Conservation (phyloP, 805 yeast species). For the Saturnispora quitensis region DNA sequence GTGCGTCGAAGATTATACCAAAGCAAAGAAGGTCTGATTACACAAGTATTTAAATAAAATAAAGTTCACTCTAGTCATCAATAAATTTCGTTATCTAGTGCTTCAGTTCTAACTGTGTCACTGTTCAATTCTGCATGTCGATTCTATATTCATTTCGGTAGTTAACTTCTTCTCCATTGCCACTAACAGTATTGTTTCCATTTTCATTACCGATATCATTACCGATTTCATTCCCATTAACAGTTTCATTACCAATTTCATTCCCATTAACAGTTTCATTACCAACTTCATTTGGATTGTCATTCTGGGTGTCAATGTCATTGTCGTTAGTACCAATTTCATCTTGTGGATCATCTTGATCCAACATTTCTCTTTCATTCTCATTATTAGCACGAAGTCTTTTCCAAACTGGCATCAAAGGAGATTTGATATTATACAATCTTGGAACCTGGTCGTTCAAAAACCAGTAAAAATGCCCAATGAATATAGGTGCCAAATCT, state of each 20-base stretch:
- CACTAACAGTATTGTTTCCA: neutral
- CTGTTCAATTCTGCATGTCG: neutral
- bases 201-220: neutral
- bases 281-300: neutral
- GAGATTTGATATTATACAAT: slow-evolving; percentile 25
- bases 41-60: neutral
- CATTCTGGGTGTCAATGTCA: neutral
- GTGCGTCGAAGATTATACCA: slow-evolving; percentile 15
- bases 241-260: neutral
- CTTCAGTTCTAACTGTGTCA: neutral
- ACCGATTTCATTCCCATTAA: neutral
- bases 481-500: slow-evolving; percentile 29
- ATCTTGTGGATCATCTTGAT: neutral
- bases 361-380: neutral
- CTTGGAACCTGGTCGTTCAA: slow-evolving; percentile 35
- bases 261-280: neutral
- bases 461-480: slow-evolving; percentile 36
- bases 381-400: neutral
- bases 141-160: neutral
- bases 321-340: neutral
- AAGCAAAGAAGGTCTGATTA: slow-evolving; percentile 9
- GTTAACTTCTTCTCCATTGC: neutral
- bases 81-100: neutral
- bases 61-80: neutral
- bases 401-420: slow-evolving; percentile 32